Evolutionary conservation across 805 yeast species (phyloP), one percentile per base, ranked within the genome.

Genomic region (Saccharomycopsis javanensis): DNA sequence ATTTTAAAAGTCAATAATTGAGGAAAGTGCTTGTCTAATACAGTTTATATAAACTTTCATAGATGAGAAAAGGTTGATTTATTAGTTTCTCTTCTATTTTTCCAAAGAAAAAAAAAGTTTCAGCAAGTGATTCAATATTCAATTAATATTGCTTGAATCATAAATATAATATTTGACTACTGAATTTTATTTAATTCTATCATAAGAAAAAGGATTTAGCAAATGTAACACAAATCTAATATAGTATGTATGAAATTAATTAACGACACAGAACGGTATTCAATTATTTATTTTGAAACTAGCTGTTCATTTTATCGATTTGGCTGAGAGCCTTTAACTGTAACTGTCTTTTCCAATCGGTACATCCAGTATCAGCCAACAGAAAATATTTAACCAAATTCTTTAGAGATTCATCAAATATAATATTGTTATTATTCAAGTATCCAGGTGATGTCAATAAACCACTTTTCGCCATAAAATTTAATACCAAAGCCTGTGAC

Each of bases 331-430:
- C 48, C 28, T 42, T 42, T 25, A 42, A 42, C n/a, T 42, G 48
- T n/a, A 42, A 42, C 28, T 42, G 48, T 42, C 48, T 18, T 20
- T 42, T 42, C 48, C 48, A 42, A 42, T 42, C 48, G 13, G 48
- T 20, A 42, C 48, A 42, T 20, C n/a, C 25, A 7, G 48, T 42
- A 23, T 42, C 48, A 42, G 48, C 48, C 15, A 42, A 42, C 48
- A 42, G 48, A n/a, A 42, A 42, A 42, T 42, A 42, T 20, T 13
- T 42, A 11, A 42, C 48, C 48, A 42, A 42, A 8, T 42, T 28
- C 25, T 42, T 42, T 5, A 42, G 23, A 8, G 48, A 42, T 13
- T 42, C 48, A 20, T 42, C 48, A 20, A 42, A 42, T 28, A 42
- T 42, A 8, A 42, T n/a, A 20, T 42, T 42, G n/a, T 42, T 42